Conservation (phyloP, 192 early-diverging fungal genomes). For the Oehlia diaphana region DNA sequence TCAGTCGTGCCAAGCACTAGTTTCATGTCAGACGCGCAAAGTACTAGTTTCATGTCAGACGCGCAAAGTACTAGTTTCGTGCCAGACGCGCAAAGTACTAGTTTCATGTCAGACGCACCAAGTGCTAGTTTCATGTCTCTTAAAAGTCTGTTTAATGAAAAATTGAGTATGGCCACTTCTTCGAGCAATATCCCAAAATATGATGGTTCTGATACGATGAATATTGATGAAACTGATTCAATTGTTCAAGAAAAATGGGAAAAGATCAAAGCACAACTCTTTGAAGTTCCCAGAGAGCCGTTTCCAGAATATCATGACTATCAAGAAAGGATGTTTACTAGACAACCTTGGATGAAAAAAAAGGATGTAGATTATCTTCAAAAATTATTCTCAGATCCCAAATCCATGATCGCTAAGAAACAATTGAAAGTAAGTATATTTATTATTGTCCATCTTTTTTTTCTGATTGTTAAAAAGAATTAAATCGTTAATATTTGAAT, state of each 20-base stretch:
- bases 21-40: background rate
- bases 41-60: background rate
- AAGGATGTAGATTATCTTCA: conserved; percentile 8
- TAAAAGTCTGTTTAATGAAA: background rate
- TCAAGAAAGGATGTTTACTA: background rate
- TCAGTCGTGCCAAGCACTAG: background rate
- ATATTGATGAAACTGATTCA: background rate
- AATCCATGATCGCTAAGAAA: background rate
- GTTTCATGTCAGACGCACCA: background rate
- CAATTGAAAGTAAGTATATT: background rate
- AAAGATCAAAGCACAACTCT: background rate
- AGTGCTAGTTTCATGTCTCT: background rate
- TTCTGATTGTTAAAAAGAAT: background rate
- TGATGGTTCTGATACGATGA: background rate
- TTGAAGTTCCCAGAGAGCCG: background rate
- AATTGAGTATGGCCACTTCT: background rate
- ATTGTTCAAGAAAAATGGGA: conserved; percentile 7
- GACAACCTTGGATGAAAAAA: conserved; percentile 16
- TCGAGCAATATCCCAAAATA: background rate
- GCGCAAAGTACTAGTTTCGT: background rate
- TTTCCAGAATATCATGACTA: background rate
- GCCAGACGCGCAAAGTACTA: background rate
- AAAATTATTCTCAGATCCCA: background rate
- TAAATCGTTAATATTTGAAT: background rate
- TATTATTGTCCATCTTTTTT: background rate